Evolutionary conservation across 129 eudicot genomes (phyloP).

Genomic region (Tanacetum coccineum): DNA sequence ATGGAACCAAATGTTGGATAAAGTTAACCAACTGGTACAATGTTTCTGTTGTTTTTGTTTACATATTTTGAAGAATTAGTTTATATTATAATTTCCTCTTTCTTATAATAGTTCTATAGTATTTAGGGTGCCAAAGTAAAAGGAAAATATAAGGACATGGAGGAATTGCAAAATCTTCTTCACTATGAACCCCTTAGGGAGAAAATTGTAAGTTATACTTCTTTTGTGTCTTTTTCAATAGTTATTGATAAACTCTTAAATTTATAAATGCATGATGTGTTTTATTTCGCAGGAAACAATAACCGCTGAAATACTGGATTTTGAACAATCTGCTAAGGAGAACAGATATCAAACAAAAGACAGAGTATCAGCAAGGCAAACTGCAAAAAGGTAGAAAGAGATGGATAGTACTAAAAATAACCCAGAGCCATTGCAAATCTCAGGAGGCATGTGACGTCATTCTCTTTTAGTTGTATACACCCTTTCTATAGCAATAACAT

Average conservation of each 20-base stretch:
- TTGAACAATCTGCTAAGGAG: constrained; percentile 50
- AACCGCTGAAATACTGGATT: constrained; percentile 58
- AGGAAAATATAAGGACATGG: constrained; percentile 69
- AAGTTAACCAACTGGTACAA: constrained; percentile 54
- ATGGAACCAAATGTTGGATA: constrained; percentile 57
- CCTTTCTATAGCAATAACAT: constrained; percentile 6
- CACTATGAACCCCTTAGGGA: constrained; percentile 61
- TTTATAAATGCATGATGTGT: too few species aligned
- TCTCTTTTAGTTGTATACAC: not conserved
- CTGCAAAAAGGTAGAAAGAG: constrained; percentile 51
- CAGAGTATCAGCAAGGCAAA: constrained; percentile 29
- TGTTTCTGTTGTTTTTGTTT: constrained; percentile 15
- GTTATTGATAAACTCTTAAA: too few species aligned
- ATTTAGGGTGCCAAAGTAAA: constrained; percentile 58
- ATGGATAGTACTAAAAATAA: constrained; percentile 63
- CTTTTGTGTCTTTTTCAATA: not conserved
- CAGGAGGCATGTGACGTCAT: constrained; percentile 51
- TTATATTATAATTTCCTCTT: not conserved
- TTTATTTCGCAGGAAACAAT: constrained; percentile 52
- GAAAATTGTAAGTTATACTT: constrained; percentile 45
- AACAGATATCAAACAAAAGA: constrained; percentile 47
- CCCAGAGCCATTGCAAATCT: constrained; percentile 45
- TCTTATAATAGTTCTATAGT: constrained; percentile 12
- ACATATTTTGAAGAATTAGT: not conserved
- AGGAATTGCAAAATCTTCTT: constrained; percentile 63